Base-by-base conservation (phyloP, 139 green algal species). In the Coelastrella sp. region DNA sequence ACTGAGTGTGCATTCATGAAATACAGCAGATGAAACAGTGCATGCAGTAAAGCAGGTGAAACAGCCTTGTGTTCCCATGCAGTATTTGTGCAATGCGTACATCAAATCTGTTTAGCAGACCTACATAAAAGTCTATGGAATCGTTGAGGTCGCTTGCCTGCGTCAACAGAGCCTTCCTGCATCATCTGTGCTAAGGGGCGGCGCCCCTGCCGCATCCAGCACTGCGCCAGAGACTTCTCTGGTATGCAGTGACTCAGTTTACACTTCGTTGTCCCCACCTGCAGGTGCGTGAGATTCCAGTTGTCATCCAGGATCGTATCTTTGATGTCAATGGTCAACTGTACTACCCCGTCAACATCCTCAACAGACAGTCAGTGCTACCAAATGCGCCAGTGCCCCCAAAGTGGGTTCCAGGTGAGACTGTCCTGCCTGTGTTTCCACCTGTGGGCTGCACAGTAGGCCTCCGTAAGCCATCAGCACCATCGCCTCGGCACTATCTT, bases 281-380 rank as follows among this genome's bases (percentile, higher is more conserved):
- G 10, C 60, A 78, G 61, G 61, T 87, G n/a, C 60, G 84, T 22
- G 85, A 90, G 24, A 7, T 90, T 17, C 85, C 73, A 6, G 17
- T 90, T 8, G 85, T 25, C 35, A 89, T 89, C 11, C 84, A 89
- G n/a, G 84, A 89, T 25, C 56, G 85, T 9, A 24, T 27, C 4
- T 90, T 90, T 63, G 72, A 83, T 19, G 35, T 14, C 0, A n/a
- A 61, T 76, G 56, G 27, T 7, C 57, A 90, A 72, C 59, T 90
- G 73, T 84, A 35, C n/a, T 84, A 90, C 56, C 83, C 83, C 9
- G 60, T 78, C n/a, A 74, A 72, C 24, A 49, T 58, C 60, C 7
- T 78, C 24, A 20, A 9, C 56, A 14, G 14, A 24, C 17, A 10
- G 5, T n/a, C 60, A 19, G 82, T 57, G 7, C 63, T 87, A 24